Evolutionary conservation across 2,329 filamentous ascomycete species (phyloP), one percentile per base, ranked within the genome.

Genomic region (Aspergillus sp.): DNA sequence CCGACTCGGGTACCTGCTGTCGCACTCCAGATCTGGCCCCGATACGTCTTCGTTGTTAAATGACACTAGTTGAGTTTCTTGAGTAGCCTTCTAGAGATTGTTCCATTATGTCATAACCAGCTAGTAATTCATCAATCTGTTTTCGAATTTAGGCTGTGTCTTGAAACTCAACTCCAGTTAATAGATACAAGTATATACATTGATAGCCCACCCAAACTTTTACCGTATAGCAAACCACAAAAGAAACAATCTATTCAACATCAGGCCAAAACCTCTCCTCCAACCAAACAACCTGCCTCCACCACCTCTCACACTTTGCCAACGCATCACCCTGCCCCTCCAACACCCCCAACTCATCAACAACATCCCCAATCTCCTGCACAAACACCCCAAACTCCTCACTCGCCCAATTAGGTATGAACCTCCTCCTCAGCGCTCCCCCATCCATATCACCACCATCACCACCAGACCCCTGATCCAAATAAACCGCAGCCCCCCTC

Each of bases 321-420:
- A 78, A 68, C 51, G 72, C 68, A 27, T 77, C 33, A 12, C 33
- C 46, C 22, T 63, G 69, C 53, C 73, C 66, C 2, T 81, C 67
- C 47, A 76, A 70, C 55, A 65, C 71, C 2, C 83, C 82, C 47
- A 81, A 77, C 20, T 79, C 76, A 68, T 89, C 84, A 56, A 88
- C 75, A 7, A 88, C 77, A 20, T 68, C 72, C 24, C 79, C 82
- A 55, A 88, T 75, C 49, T 75, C 72, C 53, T 80, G 74, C 13
- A 89, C 86, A 74, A 89, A 88, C 51, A 64, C 73, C 39, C 77
- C 76, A 68, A 90, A 90, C 65, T 86, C 83, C 2, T 69, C 63
- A 61, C 82, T 85, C 45, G 83, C 86, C 88, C 87, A 90, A 66
- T 89, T 89, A 0, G 82, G 83, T 57, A 90, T 89, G 61, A 90